Percentiles rank a stretch among this genome's conserved stretches.
These are phyloP conservation scores for Mucor sp. DNA, from an alignment of 371 early-diverging fungal genomes.

Conservation along the genomic window DNA sequence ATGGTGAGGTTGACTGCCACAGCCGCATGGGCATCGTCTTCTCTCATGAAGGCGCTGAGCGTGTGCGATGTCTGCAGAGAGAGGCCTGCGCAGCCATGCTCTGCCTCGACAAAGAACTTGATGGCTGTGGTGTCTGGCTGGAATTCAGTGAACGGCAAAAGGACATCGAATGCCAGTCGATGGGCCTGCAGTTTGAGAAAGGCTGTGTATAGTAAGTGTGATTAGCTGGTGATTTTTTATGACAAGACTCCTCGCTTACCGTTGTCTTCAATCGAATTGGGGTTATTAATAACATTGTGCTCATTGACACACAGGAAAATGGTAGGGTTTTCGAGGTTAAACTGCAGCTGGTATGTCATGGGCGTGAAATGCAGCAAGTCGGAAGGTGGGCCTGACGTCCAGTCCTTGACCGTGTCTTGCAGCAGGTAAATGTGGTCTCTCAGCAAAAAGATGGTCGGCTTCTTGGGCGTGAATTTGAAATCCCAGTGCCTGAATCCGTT, in stretches of 20 bases:
- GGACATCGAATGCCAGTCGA: conserved; percentile 43
- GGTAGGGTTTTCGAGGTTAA: conserved; percentile 56
- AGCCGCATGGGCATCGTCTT: conserved; percentile 62
- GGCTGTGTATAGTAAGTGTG: conserved; percentile 33
- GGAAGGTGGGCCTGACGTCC: conserved; percentile 60
- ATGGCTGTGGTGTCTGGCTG: conserved; percentile 62
- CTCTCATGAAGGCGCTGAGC: conserved; percentile 65
- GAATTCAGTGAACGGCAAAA: conserved; percentile 62
- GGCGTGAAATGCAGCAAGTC: conserved; percentile 74
- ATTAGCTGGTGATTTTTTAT: too few species aligned
- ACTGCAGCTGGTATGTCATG: conserved; percentile 60
- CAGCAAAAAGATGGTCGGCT: conserved; percentile 63
- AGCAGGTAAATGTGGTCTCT: conserved; percentile 83
- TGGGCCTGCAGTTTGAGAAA: conserved; percentile 60
- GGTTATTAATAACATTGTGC: conserved; percentile 82
- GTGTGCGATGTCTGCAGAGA: conserved; percentile 74
- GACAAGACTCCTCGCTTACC: conserved; percentile 45
- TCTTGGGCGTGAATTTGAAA: conserved; percentile 47
- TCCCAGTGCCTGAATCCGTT: conserved; percentile 73
- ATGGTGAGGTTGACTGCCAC: conserved; percentile 51
- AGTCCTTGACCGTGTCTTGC: conserved; percentile 78
- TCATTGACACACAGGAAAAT: conserved; percentile 78
- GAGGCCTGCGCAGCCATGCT: conserved; percentile 53
- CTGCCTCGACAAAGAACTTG: conserved; percentile 60
- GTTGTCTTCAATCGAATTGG: conserved; percentile 74